Evolutionary conservation across 1,139 yeast species (phyloP).

Genomic region (Zygoascus hellenicus): DNA sequence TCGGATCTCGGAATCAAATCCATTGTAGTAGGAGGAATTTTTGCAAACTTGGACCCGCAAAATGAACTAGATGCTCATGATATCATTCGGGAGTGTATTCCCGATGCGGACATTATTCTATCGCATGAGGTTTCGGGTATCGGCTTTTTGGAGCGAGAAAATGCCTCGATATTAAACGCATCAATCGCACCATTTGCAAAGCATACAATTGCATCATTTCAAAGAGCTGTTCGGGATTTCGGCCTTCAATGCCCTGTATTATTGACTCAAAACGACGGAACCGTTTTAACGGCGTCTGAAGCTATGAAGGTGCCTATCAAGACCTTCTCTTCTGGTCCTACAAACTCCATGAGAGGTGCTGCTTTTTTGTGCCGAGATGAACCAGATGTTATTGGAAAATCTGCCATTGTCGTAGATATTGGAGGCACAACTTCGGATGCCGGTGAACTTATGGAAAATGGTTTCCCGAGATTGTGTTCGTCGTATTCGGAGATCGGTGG

Average conservation of each 20-base stretch:
- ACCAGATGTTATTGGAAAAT: slow-evolving; percentile 25
- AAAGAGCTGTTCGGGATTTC: slow-evolving; percentile 30
- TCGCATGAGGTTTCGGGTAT: slow-evolving; percentile 39
- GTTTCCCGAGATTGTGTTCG: slow-evolving; percentile 40
- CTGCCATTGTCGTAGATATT: slow-evolving; percentile 38
- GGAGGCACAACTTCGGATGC: slow-evolving; percentile 46
- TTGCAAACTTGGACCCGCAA: slow-evolving; percentile 34
- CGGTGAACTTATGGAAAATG: slow-evolving; percentile 37
- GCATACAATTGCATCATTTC: slow-evolving; percentile 35
- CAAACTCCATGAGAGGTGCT: slow-evolving; percentile 46
- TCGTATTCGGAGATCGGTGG: slow-evolving; percentile 40
- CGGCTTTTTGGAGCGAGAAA: slow-evolving; percentile 41
- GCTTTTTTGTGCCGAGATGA: slow-evolving; percentile 37
- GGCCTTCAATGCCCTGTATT: slow-evolving; percentile 37
- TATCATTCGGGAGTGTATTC: slow-evolving; percentile 30
- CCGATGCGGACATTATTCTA: slow-evolving; percentile 35
- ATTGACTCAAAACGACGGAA: slow-evolving; percentile 43
- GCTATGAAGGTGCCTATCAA: slow-evolving; percentile 38
- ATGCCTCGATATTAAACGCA: slow-evolving; percentile 41
- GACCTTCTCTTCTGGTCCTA: slow-evolving; percentile 44
- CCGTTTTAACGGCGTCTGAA: slow-evolving; percentile 36
- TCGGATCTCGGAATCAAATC: slow-evolving; percentile 31
- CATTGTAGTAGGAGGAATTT: slow-evolving; percentile 38
- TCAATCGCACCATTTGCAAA: slow-evolving; percentile 39
- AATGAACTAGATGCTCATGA: slow-evolving; percentile 36